Base-by-base conservation (phyloP, 1,139 yeast genomes). In the Groenewaldozyma auringiensis region DNA sequence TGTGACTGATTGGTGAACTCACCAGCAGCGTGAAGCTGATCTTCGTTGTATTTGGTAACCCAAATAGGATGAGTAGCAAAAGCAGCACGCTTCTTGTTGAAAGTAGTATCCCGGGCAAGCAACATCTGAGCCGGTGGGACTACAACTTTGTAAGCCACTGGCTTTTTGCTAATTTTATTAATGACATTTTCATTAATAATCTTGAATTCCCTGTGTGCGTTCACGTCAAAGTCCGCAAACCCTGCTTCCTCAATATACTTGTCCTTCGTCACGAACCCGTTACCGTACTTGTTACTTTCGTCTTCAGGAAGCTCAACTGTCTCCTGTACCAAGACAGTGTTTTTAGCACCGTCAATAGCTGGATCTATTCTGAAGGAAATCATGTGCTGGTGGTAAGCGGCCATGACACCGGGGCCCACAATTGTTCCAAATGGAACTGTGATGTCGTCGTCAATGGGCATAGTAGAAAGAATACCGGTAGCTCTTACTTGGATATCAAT, bases 311-410 rank as follows among this genome's bases (percentile, higher is more conserved):
- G 70, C 60, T 78, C 77, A 50, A 74, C 77, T 44, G 82, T 81
- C 62, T 86, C 95, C 56, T 76, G 81, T 47, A 78, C 81, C 50
- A 83, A 85, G 13, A 62, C 55, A 9, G 94, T 71, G 71, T 86
- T 85, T 57, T 79, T 72, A 67, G 84, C 85, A 57, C 95, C 95
- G 60, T 86, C 95, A 45, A 86, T 64, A 47, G 94, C 88, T 38
- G 95, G 89, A 66, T 86, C 95, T 58, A 86, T 79, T 72, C 95
- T 81, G 68, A 85, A 80, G 13, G 86, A 79, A 62, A 86, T 74
- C 58, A 86, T 74, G 68, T 86, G 95, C 72, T 86, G 95, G 66
- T 86, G 95, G 68, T 82, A 82, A 33, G 94, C 83, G 45, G 95
- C 95, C 76, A 84, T 75, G 48, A 82, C 92, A 60, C 85, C 81